Evolutionary conservation across 225 moss, liverwort and hornwort genomes (phyloP).

Genomic region (Polytrichum formosum): DNA sequence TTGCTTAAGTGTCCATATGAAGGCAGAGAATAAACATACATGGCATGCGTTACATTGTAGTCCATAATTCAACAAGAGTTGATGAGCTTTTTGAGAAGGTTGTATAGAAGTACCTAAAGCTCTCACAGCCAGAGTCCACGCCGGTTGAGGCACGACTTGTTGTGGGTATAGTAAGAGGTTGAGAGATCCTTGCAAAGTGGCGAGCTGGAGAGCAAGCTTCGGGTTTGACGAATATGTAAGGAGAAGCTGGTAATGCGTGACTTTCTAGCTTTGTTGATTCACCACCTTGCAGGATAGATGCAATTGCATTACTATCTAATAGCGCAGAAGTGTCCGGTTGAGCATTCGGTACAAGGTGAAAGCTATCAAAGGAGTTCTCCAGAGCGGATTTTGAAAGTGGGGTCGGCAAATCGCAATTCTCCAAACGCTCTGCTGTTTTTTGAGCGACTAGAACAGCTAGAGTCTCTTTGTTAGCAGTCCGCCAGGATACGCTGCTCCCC

Average conservation of each 20-base stretch:
- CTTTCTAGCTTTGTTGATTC: slow-evolving; percentile 43
- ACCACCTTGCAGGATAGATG: slow-evolving; percentile 40
- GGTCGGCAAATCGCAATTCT: slow-evolving; percentile 57
- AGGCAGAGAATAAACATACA: neutral
- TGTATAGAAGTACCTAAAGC: slow-evolving; percentile 34
- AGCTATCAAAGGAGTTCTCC: slow-evolving; percentile 30
- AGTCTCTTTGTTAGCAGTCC: slow-evolving; percentile 49
- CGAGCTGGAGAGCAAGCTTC: slow-evolving; percentile 17
- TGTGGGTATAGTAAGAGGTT: slow-evolving; percentile 48
- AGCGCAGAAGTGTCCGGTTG: slow-evolving; percentile 22
- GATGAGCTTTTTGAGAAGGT: no score
- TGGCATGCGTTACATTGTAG: neutral
- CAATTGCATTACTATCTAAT: slow-evolving; percentile 33
- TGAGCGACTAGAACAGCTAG: slow-evolving; percentile 42
- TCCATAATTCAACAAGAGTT: neutral
- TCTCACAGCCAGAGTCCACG: slow-evolving; percentile 22
- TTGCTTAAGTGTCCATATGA: neutral
- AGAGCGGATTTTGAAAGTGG: slow-evolving; percentile 34
- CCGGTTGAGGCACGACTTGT: slow-evolving; percentile 21
- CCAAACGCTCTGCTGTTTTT: slow-evolving; percentile 39
- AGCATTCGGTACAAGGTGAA: slow-evolving; percentile 21
- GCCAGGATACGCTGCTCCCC: slow-evolving; percentile 34
- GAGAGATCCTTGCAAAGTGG: slow-evolving; percentile 37
- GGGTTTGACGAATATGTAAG: slow-evolving; percentile 19
- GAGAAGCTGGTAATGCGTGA: slow-evolving; percentile 36